Evolutionary conservation across 192 early-diverging fungal species (phyloP).

Genomic region (Coemansia sp.): DNA sequence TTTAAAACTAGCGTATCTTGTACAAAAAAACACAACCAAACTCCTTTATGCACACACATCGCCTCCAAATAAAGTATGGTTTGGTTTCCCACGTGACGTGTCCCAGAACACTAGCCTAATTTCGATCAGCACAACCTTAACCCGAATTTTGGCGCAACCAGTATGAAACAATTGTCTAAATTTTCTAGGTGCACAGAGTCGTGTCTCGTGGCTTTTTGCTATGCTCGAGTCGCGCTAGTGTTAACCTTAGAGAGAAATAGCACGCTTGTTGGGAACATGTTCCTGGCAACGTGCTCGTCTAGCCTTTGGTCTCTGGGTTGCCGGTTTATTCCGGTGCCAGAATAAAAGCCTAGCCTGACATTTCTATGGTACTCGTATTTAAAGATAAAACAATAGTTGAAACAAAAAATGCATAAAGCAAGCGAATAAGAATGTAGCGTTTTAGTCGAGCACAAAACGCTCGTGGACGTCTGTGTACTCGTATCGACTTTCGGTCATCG

Average conservation of each 20-base stretch:
- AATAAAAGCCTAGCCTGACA: conserved; percentile 10
- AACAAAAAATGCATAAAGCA: neutral
- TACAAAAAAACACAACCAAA: no score
- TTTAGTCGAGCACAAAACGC: conserved; percentile 44
- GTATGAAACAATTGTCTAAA: conserved; percentile 8
- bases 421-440: neutral
- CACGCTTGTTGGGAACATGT: neutral
- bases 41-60: neutral
- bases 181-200: conserved; percentile 23
- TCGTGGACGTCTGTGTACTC: conserved; percentile 54
- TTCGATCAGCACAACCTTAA: neutral
- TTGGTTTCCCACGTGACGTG: neutral
- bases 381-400: neutral
- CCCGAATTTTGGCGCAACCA: neutral
- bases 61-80: neutral
- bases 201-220: conserved; percentile 2
- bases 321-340: neutral
- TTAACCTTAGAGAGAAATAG: conserved; percentile 13
- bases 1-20: no score
- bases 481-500: conserved; percentile 8
- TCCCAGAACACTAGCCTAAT: neutral
- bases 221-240: conserved; percentile 10
- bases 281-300: conserved; percentile 3
- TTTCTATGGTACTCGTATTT: neutral
- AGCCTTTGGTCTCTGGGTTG: conserved; percentile 2